These are phyloP conservation scores for Trichophaea hybrida DNA, from an alignment of 2,329 filamentous ascomycete species.

Conservation along the genomic window DNA sequence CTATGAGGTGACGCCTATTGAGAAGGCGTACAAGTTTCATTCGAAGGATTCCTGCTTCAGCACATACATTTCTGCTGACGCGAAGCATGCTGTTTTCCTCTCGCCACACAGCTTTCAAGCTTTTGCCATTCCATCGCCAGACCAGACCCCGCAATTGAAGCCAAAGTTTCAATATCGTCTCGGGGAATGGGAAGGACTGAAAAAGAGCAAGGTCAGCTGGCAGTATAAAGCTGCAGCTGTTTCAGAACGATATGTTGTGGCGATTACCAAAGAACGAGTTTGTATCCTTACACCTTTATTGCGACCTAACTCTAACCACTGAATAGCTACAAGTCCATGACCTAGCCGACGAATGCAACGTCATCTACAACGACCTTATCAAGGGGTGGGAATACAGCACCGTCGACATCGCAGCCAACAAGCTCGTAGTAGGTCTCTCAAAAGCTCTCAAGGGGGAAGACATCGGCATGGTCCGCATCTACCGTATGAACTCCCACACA, in stretches of 20 bases:
- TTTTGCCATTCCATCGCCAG: constrained; percentile 15
- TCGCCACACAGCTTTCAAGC: constrained; percentile 20
- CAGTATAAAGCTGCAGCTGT: constrained; percentile 18
- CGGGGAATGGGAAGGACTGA: constrained; percentile 10
- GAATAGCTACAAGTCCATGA: constrained; percentile 23
- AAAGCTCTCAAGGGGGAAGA: constrained; percentile 15
- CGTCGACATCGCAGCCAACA: constrained; percentile 17
- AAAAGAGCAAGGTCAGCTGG: constrained; percentile 21
- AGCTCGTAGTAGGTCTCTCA: constrained; percentile 21
- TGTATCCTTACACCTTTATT: constrained; percentile 2
- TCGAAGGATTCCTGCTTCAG: constrained; percentile 21
- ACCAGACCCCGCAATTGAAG: constrained; percentile 12
- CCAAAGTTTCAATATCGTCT: constrained; percentile 6
- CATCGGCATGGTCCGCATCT: constrained; percentile 22
- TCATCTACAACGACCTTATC: constrained; percentile 19
- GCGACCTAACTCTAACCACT: not conserved
- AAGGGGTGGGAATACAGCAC: constrained; percentile 21
- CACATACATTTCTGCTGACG: constrained; percentile 17
- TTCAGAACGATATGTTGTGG: constrained; percentile 21
- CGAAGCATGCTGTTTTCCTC: constrained; percentile 19
- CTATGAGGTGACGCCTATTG: constrained; percentile 17
- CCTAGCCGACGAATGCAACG: constrained; percentile 14
- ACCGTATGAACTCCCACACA: constrained; percentile 19
- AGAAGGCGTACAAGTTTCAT: constrained; percentile 17
- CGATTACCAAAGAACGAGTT: constrained; percentile 21